Base-by-base conservation (phyloP, 2,329 filamentous ascomycete genomes). In the Onygena corvina region DNA sequence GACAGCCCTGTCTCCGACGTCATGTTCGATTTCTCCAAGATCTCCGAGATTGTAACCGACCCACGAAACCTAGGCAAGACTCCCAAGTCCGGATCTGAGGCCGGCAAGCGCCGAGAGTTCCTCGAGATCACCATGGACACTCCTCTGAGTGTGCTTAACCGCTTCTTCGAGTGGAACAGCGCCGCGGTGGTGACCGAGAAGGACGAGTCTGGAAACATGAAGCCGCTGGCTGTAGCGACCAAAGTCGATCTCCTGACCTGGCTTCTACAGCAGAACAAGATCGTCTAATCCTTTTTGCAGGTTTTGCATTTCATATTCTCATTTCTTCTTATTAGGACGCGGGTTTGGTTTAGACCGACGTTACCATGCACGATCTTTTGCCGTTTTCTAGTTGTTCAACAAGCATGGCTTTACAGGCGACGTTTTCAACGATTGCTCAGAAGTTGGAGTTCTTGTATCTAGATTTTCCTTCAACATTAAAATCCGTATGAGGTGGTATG, bases 141-240 rank as follows among this genome's bases (percentile, higher is more conserved):
- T 1, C 84, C 84, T 2, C 74, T 98, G 33, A 79, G 77, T 42
- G 82, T 84, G 38, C 75, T 98, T 48, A 90, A 87, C 72, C 81
- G 85, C 61, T 98, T 98, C 70, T 87, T 96, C 56, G 88, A 96
- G 70, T 96, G 92, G 88, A 96, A 98, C 69, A 92, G 85, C 58
- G 90, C 92, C 0, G 92, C 92, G 0, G 81, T 98, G 45, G 87
- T 98, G 2, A 98, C 90, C 0, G 89, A 96, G 66, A 76, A 78
- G 34, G 75, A 76, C 50, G 69, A 72, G 49, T 68, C 74, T 52
- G 77, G 71, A 9, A 76, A 76, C 40, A 64, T 80, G 57, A 93
- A 86, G 73, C 88, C 93, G 1, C 74, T 92, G 46, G 92, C 87
- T 5, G 80, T 98, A 6, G 89, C 93, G 5, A 96, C 92, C 27